Evolutionary conservation across 257 asterid genomes (phyloP).

Genomic region (Fraxinus americana): DNA sequence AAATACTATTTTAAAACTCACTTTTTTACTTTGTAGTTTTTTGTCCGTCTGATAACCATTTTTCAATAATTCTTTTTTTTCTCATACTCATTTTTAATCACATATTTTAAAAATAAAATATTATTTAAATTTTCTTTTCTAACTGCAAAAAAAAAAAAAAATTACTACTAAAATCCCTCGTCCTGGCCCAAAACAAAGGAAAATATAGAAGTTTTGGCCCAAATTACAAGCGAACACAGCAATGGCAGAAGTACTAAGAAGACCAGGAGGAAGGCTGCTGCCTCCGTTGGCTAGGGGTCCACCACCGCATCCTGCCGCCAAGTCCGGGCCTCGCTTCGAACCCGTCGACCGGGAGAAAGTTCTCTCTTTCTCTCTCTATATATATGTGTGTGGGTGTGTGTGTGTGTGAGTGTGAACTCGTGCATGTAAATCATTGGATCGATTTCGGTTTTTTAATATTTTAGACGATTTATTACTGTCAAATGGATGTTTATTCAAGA

Average conservation of each 20-base stretch:
- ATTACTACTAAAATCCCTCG: too few relatives aligned
- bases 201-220: background rate
- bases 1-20: too few relatives aligned
- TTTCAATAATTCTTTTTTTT: too few relatives aligned
- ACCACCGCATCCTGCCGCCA: slow-evolving; percentile 1
- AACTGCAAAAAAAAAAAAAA: too few relatives aligned
- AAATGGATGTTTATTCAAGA: background rate
- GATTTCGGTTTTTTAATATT: background rate
- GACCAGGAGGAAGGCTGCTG: background rate
- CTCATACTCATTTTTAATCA: too few relatives aligned
- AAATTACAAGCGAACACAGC: background rate
- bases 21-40: too few relatives aligned
- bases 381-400: too few relatives aligned
- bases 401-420: background rate
- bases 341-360: slow-evolving; percentile 15
- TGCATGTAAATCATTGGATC: background rate
- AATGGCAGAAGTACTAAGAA: background rate
- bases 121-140: too few relatives aligned
- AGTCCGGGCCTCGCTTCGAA: slow-evolving; percentile 4
- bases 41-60: too few relatives aligned
- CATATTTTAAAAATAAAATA: too few relatives aligned
- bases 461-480: background rate
- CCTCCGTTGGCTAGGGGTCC: slow-evolving; percentile 2
- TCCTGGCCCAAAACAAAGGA: too few relatives aligned
- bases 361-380: background rate